Conservation (phyloP, 179 eudicot genomes). For the Beta lomatogona region DNA sequence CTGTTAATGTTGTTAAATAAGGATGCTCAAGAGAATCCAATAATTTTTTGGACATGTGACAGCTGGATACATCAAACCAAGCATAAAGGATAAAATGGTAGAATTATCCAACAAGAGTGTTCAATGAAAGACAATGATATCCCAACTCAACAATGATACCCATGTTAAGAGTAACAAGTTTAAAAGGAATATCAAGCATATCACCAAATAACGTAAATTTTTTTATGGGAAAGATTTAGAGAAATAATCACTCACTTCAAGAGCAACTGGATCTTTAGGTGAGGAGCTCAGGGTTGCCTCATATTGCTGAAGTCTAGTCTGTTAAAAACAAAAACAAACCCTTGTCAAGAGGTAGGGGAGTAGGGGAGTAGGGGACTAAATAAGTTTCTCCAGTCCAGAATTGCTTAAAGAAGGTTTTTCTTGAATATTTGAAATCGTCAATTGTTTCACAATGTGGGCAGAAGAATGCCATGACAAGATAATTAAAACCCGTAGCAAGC, state of each 20-base stretch:
- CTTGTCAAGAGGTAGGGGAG: slow-evolving; percentile 27
- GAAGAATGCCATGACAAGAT: neutral
- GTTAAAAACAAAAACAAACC: slow-evolving; percentile 37
- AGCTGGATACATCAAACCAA: neutral
- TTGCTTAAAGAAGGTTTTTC: neutral
- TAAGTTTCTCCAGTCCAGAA: neutral
- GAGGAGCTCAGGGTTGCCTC: slow-evolving; percentile 63
- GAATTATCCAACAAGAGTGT: neutral
- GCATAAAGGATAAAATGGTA: neutral
- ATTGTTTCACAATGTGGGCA: neutral
- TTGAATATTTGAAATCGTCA: neutral
- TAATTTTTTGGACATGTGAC: neutral
- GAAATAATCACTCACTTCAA: slow-evolving; percentile 64
- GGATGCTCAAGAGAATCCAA: neutral
- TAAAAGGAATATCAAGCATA: neutral
- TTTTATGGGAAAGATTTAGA: neutral
- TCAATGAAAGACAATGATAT: neutral
- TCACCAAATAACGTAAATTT: neutral
- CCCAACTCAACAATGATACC: neutral
- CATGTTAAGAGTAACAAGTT: neutral
- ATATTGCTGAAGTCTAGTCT: slow-evolving; percentile 77
- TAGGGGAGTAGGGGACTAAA: neutral
- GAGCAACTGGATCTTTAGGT: slow-evolving; percentile 72
- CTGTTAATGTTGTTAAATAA: neutral
- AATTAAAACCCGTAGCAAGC: neutral